Percentiles rank a stretch among this genome's conserved stretches.
Conservation (phyloP, 2,329 filamentous ascomycete genomes). For the Metarhizium sp. region DNA sequence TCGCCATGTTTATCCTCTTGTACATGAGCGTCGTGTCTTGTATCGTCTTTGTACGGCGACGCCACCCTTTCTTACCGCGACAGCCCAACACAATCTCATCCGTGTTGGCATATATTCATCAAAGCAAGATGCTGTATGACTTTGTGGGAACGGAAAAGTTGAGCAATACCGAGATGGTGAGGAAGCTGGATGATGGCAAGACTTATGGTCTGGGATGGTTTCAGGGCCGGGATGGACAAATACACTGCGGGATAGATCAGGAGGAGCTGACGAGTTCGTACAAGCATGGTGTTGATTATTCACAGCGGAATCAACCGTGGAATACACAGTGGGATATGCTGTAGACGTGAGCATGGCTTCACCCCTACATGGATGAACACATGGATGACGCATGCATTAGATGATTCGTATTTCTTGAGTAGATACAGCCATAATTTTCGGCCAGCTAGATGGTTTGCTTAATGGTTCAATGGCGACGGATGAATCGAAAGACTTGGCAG, state of each 20-base stretch:
- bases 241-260: constrained; percentile 70
- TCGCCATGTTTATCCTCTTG: constrained; percentile 54
- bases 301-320: constrained; percentile 43
- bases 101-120: constrained; percentile 69
- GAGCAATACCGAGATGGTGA: constrained; percentile 51
- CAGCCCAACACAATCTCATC: constrained; percentile 72
- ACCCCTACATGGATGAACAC: neutral
- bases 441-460: too few relatives aligned
- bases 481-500: too few relatives aligned
- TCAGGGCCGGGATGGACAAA: constrained; percentile 58
- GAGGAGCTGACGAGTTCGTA: constrained; percentile 60
- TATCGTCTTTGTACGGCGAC: constrained; percentile 51
- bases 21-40: constrained; percentile 53
- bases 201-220: constrained; percentile 74
- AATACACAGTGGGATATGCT: constrained; percentile 29
- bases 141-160: constrained; percentile 63
- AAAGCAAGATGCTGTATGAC: constrained; percentile 68
- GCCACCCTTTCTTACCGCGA: constrained; percentile 63
- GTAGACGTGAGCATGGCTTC: constrained; percentile 5
- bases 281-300: constrained; percentile 49
- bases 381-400: neutral
- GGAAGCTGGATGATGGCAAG: constrained; percentile 46
- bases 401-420: neutral
- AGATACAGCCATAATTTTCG: too few relatives aligned
- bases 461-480: too few relatives aligned